phyloP scores from a whole-genome alignment of 2,329 filamentous ascomycete genomes.

The Orbilia javanica region DNA sequence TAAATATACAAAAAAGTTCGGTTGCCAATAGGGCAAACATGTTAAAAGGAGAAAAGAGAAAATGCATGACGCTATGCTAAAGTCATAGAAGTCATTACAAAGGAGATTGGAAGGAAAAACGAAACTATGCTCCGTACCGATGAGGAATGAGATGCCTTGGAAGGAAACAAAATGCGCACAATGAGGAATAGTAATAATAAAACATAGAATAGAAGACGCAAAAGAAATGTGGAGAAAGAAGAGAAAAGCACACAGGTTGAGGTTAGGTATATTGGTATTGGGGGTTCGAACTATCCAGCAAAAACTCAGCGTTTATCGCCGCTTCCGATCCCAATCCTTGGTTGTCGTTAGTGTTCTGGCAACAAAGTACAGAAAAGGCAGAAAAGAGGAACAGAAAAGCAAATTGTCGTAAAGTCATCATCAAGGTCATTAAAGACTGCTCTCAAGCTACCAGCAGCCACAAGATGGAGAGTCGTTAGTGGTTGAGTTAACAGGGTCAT shows the following conservation, averaged over 20 bases:
- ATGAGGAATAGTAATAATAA: neutral
- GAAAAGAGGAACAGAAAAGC: neutral
- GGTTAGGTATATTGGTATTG: conserved; percentile 15
- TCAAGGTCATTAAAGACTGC: conserved; percentile 12
- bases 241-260: neutral
- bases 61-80: conserved; percentile 31
- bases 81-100: conserved; percentile 29
- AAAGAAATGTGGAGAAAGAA: neutral
- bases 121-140: conserved; percentile 4
- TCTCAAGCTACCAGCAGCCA: conserved; percentile 6
- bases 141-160: neutral
- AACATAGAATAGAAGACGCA: conserved; percentile 10
- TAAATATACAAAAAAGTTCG: neutral
- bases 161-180: neutral
- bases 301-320: conserved; percentile 2
- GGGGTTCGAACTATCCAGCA: conserved; percentile 12
- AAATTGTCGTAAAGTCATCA: conserved; percentile 22
- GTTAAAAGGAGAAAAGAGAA: neutral
- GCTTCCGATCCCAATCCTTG: conserved; percentile 25
- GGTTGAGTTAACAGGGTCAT: neutral
- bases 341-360: conserved; percentile 4
- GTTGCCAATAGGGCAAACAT: neutral
- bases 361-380: neutral
- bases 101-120: neutral
- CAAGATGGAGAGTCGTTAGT: neutral